A percentile compares a stretch with the other conserved stretches of the same genome.
phyloP scores from a whole-genome alignment of 768 basidiomycete genomes.

The Amanita exitialis region DNA sequence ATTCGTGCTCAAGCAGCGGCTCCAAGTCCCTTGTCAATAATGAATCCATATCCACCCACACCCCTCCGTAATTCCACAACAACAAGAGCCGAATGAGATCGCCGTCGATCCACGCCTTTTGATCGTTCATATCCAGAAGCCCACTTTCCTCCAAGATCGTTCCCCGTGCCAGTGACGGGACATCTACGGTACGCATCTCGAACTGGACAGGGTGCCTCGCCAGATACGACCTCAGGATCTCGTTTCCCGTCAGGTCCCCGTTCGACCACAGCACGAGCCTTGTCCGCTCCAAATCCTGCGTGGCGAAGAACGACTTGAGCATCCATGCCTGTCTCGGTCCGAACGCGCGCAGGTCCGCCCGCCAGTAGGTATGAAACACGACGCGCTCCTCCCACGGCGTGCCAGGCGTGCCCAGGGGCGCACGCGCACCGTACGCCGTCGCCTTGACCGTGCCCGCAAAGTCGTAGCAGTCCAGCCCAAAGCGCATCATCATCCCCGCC shows the following conservation, averaged over 20 bases:
- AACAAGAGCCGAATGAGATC: slow-evolving; percentile 85
- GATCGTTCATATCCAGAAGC: slow-evolving; percentile 52
- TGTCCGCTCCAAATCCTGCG: slow-evolving; percentile 58
- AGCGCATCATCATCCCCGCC: slow-evolving; percentile 66
- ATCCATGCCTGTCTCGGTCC: slow-evolving; percentile 80
- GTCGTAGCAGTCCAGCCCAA: slow-evolving; percentile 87
- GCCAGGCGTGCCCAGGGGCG: slow-evolving; percentile 17
- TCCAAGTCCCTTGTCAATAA: slow-evolving; percentile 80
- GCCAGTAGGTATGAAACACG: slow-evolving; percentile 91
- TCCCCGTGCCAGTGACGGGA: slow-evolving; percentile 53
- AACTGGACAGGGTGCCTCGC: slow-evolving; percentile 60
- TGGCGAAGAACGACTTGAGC: slow-evolving; percentile 90
- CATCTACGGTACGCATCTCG: slow-evolving; percentile 59
- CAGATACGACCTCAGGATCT: slow-evolving; percentile 52
- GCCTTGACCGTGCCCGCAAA: slow-evolving; percentile 75
- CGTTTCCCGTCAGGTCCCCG: slow-evolving; percentile 51
- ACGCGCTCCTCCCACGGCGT: slow-evolving; percentile 30
- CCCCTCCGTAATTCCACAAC: slow-evolving; percentile 83
- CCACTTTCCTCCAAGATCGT: slow-evolving; percentile 67
- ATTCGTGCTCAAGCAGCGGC: slow-evolving; percentile 88
- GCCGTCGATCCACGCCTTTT: slow-evolving; percentile 90
- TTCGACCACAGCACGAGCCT: slow-evolving; percentile 89
- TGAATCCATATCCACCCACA: slow-evolving; percentile 98
- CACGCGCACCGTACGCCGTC: slow-evolving; percentile 8
- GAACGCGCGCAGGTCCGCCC: slow-evolving; percentile 78